Conservation (phyloP, 306 rosid species). For the Castanea crenata region DNA sequence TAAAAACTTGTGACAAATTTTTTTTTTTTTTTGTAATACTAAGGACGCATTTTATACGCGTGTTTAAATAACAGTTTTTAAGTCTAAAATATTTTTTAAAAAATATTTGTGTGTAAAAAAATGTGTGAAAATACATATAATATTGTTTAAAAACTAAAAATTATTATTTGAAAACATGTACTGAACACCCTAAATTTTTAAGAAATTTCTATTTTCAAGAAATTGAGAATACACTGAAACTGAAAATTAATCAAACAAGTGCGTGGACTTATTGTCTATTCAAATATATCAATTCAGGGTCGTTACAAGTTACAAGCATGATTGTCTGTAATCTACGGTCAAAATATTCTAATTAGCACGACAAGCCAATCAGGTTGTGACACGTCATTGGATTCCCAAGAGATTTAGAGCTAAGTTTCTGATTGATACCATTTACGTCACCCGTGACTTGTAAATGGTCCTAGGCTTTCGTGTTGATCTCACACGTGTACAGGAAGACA, state of each 20-base stretch:
- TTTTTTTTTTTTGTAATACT: too few species aligned
- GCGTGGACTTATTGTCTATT: neutral
- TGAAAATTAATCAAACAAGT: neutral
- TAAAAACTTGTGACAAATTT: too few species aligned
- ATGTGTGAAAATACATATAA: too few species aligned
- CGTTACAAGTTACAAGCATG: slow-evolving; percentile 7
- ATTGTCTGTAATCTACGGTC: slow-evolving; percentile 1
- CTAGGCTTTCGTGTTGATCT: neutral
- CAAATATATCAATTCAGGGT: slow-evolving; percentile 14
- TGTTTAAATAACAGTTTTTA: too few species aligned
- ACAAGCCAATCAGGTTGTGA: neutral
- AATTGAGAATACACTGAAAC: neutral
- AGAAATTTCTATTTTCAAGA: too few species aligned
- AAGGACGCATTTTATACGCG: too few species aligned
- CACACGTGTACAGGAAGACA: neutral
- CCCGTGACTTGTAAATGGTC: neutral
- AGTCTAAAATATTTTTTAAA: too few species aligned
- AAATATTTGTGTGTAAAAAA: too few species aligned
- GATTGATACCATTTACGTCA: slow-evolving; percentile 3
- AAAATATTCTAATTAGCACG: neutral
- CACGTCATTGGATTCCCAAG: neutral
- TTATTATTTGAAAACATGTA: too few species aligned
- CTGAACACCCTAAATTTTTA: too few species aligned
- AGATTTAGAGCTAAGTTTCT: neutral
- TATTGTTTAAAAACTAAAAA: too few species aligned